Percentiles rank a stretch among this genome's conserved stretches.
phyloP scores from a whole-genome alignment of 345 rosid species.

The Brassica napus region Da-Ae NC_063451.1:26719001-26719500 shows the following conservation, averaged over 20 bases:
- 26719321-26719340: slow-evolving; percentile 74
- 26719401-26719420: slow-evolving; percentile 59
- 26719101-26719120: slow-evolving; percentile 91
- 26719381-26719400: slow-evolving; percentile 92
- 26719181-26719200: slow-evolving; percentile 80
- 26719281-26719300: slow-evolving; percentile 65
- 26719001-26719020: slow-evolving; percentile 92
- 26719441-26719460: background rate
- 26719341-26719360: slow-evolving; percentile 66
- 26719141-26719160: slow-evolving; percentile 64
- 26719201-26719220: slow-evolving; percentile 85
- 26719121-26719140: slow-evolving; percentile 83
- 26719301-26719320: slow-evolving; percentile 85
- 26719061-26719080: slow-evolving; percentile 76
- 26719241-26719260: slow-evolving; percentile 90
- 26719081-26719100: slow-evolving; percentile 72
- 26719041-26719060: slow-evolving; percentile 59
- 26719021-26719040: slow-evolving; percentile 90
- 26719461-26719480: background rate
- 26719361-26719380: slow-evolving; percentile 86
- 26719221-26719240: slow-evolving; percentile 82
- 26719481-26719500: slow-evolving; percentile 12
- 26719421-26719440: slow-evolving; percentile 35
- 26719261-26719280: slow-evolving; percentile 84
- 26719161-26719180: slow-evolving; percentile 82